phyloP scores from a whole-genome alignment of 352 stramenopile genomes.

The Pythium rhizo-oryzae region DNA sequence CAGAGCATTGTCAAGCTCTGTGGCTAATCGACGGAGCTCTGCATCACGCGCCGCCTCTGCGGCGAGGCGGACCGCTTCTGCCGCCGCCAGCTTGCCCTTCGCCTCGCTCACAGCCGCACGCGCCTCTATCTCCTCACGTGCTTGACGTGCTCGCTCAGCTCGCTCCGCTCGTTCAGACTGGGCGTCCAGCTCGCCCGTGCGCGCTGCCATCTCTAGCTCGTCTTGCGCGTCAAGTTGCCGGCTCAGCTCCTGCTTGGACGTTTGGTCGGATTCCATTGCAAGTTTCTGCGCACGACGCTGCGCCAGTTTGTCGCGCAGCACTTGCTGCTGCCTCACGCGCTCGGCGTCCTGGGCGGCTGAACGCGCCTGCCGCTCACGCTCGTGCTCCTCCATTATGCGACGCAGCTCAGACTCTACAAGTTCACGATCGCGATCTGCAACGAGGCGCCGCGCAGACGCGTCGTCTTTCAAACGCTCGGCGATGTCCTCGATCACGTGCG shows the following conservation, averaged over 20 bases:
- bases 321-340: constrained; percentile 45
- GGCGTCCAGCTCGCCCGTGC: constrained; percentile 23
- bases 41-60: constrained; percentile 32
- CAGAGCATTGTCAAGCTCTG: constrained; percentile 29
- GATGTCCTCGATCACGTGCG: not conserved
- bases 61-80: constrained; percentile 33
- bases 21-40: constrained; percentile 36
- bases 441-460: not conserved
- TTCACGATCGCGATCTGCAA: constrained; percentile 5
- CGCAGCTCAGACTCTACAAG: constrained; percentile 40
- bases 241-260: not conserved
- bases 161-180: constrained; percentile 6
- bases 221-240: constrained; percentile 21
- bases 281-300: constrained; percentile 18
- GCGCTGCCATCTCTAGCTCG: constrained; percentile 22
- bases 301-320: constrained; percentile 52
- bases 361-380: constrained; percentile 36
- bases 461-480: constrained; percentile 15
- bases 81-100: constrained; percentile 28
- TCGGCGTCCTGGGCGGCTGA: constrained; percentile 30
- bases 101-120: constrained; percentile 17
- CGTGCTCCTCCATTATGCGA: constrained; percentile 52
- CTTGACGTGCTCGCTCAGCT: constrained; percentile 10
- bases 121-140: constrained; percentile 16
- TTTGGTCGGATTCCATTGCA: not conserved